A percentile compares a stretch with the other conserved stretches of the same genome.
Evolutionary conservation across 2,329 filamentous ascomycete genomes (phyloP).

Genomic region (Akanthomyces muscarius): DNA sequence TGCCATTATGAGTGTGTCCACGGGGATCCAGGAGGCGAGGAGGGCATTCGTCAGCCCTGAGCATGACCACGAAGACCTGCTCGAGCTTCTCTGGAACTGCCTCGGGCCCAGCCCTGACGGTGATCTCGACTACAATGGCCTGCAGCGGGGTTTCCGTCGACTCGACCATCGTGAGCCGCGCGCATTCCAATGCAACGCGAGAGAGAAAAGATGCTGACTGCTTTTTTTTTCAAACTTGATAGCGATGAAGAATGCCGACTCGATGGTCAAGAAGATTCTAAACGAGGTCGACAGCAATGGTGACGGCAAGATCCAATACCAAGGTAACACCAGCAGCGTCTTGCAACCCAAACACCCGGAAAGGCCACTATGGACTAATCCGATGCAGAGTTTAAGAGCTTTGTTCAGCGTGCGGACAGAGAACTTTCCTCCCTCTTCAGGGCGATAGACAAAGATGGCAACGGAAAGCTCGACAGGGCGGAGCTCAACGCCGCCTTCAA

Average conservation of each 20-base stretch:
- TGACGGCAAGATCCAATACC: slow-evolving; percentile 86
- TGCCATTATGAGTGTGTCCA: slow-evolving; percentile 37
- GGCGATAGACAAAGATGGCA: slow-evolving; percentile 78
- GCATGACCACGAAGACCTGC: slow-evolving; percentile 73
- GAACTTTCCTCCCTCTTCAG: slow-evolving; percentile 79
- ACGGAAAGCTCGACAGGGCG: slow-evolving; percentile 81
- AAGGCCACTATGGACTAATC: not conserved
- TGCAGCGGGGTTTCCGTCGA: slow-evolving; percentile 79
- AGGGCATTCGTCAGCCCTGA: slow-evolving; percentile 72
- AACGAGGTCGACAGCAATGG: slow-evolving; percentile 78
- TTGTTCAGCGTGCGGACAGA: slow-evolving; percentile 82
- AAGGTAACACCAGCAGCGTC: slow-evolving; percentile 53
- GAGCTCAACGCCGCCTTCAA: slow-evolving; percentile 79
- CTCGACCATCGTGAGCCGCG: slow-evolving; percentile 80
- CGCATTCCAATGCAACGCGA: not conserved
- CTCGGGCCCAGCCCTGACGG: slow-evolving; percentile 74
- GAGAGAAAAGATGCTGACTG: slow-evolving; percentile 22
- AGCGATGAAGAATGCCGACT: slow-evolving; percentile 86
- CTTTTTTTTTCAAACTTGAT: slow-evolving; percentile 13
- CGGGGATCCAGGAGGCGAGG: slow-evolving; percentile 48
- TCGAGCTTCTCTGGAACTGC: slow-evolving; percentile 78
- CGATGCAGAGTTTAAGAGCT: slow-evolving; percentile 74
- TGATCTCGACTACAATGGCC: slow-evolving; percentile 75
- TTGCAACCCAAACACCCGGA: not conserved
- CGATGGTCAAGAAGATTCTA: slow-evolving; percentile 76